Conservation (phyloP, 2,329 filamentous ascomycete species). For the Endoconidiophora laricicola region DNA sequence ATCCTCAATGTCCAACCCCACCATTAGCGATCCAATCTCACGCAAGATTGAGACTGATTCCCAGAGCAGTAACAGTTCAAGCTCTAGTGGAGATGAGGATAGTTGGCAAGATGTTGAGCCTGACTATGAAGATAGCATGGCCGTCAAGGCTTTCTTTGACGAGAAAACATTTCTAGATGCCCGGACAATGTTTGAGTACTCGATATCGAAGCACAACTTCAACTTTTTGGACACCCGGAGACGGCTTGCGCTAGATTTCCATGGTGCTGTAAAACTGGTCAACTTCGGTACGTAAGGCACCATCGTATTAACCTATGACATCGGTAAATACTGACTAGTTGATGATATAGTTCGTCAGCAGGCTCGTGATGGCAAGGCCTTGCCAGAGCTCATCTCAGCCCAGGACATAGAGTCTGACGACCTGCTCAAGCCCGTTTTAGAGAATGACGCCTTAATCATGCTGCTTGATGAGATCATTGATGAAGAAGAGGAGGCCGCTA, state of each 20-base stretch:
- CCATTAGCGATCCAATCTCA: no score
- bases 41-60: conserved; percentile 2
- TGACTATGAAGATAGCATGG: conserved; percentile 43
- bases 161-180: conserved; percentile 48
- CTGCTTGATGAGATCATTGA: conserved; percentile 60
- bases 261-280: conserved; percentile 56
- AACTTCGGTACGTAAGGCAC: conserved; percentile 37
- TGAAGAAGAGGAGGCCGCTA: conserved; percentile 25
- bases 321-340: background rate
- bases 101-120: conserved; percentile 40
- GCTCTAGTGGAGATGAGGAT: conserved; percentile 24
- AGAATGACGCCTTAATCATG: conserved; percentile 80
- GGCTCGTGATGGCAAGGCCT: conserved; percentile 26
- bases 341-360: conserved; percentile 27
- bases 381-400: conserved; percentile 42
- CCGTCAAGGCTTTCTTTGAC: conserved; percentile 52
- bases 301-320: background rate
- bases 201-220: conserved; percentile 48
- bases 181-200: conserved; percentile 48
- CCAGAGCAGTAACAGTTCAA: conserved; percentile 1
- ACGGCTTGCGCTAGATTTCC: conserved; percentile 48
- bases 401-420: conserved; percentile 57
- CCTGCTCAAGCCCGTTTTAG: conserved; percentile 68
- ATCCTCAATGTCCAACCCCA: no score
- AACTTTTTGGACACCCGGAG: conserved; percentile 47